Evolutionary conservation across 768 basidiomycete species (phyloP).

Genomic region (Lyophyllum decastes): DNA sequence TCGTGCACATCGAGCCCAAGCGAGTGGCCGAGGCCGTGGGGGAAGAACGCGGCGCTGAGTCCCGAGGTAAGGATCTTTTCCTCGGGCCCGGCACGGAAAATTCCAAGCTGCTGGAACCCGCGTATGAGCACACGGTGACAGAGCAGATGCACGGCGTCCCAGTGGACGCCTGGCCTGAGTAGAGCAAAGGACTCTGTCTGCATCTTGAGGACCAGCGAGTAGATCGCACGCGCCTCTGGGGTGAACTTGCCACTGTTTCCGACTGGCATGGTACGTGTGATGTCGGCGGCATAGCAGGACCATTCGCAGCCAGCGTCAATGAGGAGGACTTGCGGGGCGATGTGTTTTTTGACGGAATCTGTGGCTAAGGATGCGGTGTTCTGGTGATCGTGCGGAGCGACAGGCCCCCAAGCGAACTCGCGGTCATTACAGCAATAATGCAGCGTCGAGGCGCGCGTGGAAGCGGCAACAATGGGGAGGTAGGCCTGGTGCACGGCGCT

Average conservation of each 20-base stretch:
- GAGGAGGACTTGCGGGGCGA: slow-evolving; percentile 74
- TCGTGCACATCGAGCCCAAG: slow-evolving; percentile 96
- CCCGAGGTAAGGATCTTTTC: slow-evolving; percentile 77
- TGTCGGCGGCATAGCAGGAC: slow-evolving; percentile 50
- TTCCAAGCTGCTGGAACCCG: slow-evolving; percentile 81
- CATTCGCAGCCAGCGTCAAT: slow-evolving; percentile 97
- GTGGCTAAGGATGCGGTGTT: slow-evolving; percentile 52
- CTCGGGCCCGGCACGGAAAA: slow-evolving; percentile 75
- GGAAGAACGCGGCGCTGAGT: slow-evolving; percentile 85
- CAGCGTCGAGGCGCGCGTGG: slow-evolving; percentile 83
- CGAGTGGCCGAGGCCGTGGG: slow-evolving; percentile 90
- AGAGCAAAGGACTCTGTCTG: slow-evolving; percentile 78
- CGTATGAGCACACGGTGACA: slow-evolving; percentile 83
- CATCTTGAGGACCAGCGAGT: slow-evolving; percentile 88
- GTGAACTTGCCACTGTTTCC: slow-evolving; percentile 93
- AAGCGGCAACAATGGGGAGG: slow-evolving; percentile 88
- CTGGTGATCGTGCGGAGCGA: slow-evolving; percentile 52
- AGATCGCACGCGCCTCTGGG: slow-evolving; percentile 77
- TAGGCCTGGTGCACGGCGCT: slow-evolving; percentile 90
- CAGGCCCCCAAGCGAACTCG: slow-evolving; percentile 84
- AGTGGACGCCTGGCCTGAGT: slow-evolving; percentile 79
- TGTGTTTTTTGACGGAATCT: slow-evolving; percentile 30
- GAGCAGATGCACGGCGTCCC: slow-evolving; percentile 85
- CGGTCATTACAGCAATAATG: slow-evolving; percentile 96
- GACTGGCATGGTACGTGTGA: slow-evolving; percentile 86